A percentile compares a stretch with the other conserved stretches of the same genome.
Conservation (phyloP, 176 grass and related monocot species). For the Cymbopogon citratus region DNA sequence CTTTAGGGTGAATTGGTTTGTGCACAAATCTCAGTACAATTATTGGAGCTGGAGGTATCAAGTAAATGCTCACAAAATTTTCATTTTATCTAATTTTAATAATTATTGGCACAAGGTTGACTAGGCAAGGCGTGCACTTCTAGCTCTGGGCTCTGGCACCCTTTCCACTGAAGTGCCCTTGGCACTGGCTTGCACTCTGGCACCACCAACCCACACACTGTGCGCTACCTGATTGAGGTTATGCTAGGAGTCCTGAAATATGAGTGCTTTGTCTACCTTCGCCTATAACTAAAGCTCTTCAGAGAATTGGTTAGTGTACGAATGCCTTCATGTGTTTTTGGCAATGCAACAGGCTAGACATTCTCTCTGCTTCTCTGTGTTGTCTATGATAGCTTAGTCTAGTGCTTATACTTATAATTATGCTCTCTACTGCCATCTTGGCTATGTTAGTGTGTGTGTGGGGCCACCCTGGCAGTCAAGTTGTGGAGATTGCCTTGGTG, state of each 20-base stretch:
- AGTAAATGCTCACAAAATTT: constrained; percentile 4
- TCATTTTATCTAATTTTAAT: neutral
- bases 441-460: no score
- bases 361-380: neutral
- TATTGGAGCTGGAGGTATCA: neutral
- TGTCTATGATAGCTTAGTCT: no score
- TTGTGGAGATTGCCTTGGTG: no score
- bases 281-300: neutral
- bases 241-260: constrained; percentile 1
- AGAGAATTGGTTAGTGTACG: neutral
- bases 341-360: neutral
- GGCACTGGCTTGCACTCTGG: neutral
- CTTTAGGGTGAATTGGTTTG: constrained; percentile 6
- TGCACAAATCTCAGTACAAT: neutral
- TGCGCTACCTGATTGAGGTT: neutral
- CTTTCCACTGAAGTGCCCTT: neutral
- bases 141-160: neutral
- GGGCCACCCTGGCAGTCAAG: no score
- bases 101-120: neutral
- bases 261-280: neutral
- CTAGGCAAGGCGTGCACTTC: neutral
- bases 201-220: neutral
- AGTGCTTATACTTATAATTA: no score
- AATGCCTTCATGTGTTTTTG: neutral
- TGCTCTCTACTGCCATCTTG: no score